A percentile compares a stretch with the other conserved stretches of the same genome.
These are phyloP conservation scores for Stephania cephalantha DNA, from an alignment of 164 flowering plant species.

Conservation along the genomic window DNA sequence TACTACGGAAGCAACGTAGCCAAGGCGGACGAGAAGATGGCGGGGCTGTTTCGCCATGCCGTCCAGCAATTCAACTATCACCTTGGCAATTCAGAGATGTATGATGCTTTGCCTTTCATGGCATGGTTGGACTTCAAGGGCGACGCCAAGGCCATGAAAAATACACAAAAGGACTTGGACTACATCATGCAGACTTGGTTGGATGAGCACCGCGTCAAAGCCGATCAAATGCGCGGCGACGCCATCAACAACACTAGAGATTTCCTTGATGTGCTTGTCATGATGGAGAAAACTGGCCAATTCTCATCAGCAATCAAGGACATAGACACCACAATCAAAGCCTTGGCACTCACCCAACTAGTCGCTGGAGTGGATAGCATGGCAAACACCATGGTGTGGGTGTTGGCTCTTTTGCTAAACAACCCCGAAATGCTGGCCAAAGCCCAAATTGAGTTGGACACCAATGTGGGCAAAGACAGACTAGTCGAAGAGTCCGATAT, in stretches of 20 bases:
- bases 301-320: not conserved
- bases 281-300: not conserved
- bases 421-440: not conserved
- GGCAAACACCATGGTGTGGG: not conserved
- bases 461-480: not conserved
- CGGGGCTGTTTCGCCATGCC: not conserved
- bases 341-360: not conserved
- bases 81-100: not conserved
- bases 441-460: not conserved
- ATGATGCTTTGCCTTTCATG: not conserved
- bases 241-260: not conserved
- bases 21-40: not conserved
- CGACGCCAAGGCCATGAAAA: not conserved
- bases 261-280: not conserved
- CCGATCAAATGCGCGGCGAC: not conserved
- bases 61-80: not conserved
- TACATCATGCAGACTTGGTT: not conserved
- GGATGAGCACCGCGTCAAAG: not conserved
- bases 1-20: not conserved
- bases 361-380: not conserved
- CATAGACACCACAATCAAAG: not conserved
- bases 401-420: not conserved
- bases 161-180: not conserved
- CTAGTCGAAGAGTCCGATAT: not conserved
- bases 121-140: conserved; percentile 1